Conservation (phyloP, 164 flowering plant genomes). For the Litsea cubeba region DNA sequence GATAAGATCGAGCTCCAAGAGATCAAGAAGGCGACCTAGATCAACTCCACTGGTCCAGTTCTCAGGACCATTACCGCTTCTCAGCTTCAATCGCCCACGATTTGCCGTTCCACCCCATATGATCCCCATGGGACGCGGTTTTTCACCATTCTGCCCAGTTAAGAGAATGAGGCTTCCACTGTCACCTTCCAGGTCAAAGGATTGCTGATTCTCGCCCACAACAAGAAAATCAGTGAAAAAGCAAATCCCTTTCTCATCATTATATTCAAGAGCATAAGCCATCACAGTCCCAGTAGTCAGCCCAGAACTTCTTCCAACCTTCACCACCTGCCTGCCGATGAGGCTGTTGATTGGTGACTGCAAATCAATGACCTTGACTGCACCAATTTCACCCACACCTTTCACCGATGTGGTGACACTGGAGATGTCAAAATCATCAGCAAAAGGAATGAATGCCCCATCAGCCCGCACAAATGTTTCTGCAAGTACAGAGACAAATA, state of each 20-base stretch:
- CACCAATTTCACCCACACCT: slow-evolving; percentile 82
- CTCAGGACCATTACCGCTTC: slow-evolving; percentile 82
- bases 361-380: slow-evolving; percentile 65
- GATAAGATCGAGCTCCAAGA: slow-evolving; percentile 83
- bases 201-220: slow-evolving; percentile 90
- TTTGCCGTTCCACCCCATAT: slow-evolving; percentile 99
- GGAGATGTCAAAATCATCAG: slow-evolving; percentile 69
- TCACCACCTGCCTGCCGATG: slow-evolving; percentile 78
- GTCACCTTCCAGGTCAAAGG: slow-evolving; percentile 95
- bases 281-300: slow-evolving; percentile 83
- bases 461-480: slow-evolving; percentile 97
- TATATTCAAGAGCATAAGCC: slow-evolving; percentile 93
- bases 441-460: slow-evolving; percentile 91
- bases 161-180: slow-evolving; percentile 91
- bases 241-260: slow-evolving; percentile 93
- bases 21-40: slow-evolving; percentile 92
- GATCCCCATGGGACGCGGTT: slow-evolving; percentile 83
- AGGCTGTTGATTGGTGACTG: slow-evolving; percentile 72
- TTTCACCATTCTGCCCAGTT: slow-evolving; percentile 56
- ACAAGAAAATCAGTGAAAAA: slow-evolving; percentile 95
- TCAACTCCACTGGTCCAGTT: slow-evolving; percentile 99
- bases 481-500: slow-evolving; percentile 32
- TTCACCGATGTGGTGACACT: slow-evolving; percentile 64
- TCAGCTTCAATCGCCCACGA: slow-evolving; percentile 85
- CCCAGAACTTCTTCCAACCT: slow-evolving; percentile 96